Conservation (phyloP, 2,329 filamentous ascomycete species). For the Neonectria coccinea region DNA sequence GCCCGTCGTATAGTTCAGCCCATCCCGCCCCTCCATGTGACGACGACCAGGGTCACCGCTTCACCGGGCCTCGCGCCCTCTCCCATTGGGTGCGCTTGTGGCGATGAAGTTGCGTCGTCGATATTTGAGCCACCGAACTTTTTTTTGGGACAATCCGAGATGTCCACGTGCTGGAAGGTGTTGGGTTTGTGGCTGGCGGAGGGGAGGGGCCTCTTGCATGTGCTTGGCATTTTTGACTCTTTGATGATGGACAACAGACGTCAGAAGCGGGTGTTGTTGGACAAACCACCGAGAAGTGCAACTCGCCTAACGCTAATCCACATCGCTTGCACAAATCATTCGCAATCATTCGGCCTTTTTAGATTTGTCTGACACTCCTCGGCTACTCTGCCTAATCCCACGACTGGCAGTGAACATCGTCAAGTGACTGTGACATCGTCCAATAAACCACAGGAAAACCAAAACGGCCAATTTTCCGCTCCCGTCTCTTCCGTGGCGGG, state of each 20-base stretch:
- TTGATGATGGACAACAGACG: not conserved
- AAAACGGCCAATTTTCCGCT: not conserved
- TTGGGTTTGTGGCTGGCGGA: conserved; percentile 10
- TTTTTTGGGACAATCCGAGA: conserved; percentile 5
- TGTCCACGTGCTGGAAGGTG: conserved; percentile 14
- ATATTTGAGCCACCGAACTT: conserved; percentile 16
- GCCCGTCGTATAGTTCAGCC: not conserved
- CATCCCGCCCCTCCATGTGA: conserved; percentile 22
- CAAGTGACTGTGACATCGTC: conserved; percentile 17
- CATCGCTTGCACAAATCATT: not conserved
- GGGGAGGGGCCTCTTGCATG: not conserved
- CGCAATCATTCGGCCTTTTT: not conserved
- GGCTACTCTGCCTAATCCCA: conserved; percentile 16
- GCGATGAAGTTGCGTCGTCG: conserved; percentile 14
- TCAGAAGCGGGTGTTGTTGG: not conserved
- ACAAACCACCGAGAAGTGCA: not conserved
- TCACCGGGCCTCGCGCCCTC: not conserved
- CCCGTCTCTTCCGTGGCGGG: conserved; percentile 7
- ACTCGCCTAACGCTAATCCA: not conserved
- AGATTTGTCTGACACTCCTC: conserved; percentile 1
- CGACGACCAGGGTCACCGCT: conserved; percentile 2
- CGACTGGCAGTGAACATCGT: not conserved
- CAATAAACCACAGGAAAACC: conserved; percentile 7
- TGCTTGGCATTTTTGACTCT: not conserved
- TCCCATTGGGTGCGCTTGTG: conserved; percentile 21